Evolutionary conservation across 345 rosid species (phyloP).

Genomic region (Pugionium dolabratum): DNA sequence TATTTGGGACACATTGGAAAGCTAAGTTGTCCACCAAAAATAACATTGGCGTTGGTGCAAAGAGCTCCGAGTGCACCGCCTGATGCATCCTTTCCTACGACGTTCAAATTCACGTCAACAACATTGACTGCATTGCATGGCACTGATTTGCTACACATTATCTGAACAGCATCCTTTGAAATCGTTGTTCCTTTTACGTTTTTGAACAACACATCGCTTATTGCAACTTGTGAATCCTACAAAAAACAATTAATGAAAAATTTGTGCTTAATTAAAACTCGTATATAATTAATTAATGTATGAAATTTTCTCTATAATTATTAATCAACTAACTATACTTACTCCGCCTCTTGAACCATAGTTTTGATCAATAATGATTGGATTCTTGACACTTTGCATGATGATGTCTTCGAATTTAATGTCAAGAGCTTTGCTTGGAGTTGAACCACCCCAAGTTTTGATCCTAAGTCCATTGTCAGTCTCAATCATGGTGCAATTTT

Average conservation of each 20-base stretch:
- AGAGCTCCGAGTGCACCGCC: constrained; percentile 31
- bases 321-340: not conserved
- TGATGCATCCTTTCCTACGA: constrained; percentile 13
- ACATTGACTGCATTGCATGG: constrained; percentile 39
- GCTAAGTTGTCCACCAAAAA: constrained; percentile 34
- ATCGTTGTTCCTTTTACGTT: constrained; percentile 41
- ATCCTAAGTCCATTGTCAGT: constrained; percentile 43
- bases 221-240: constrained; percentile 33
- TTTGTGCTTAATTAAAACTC: no score
- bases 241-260: not conserved
- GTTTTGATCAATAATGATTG: constrained; percentile 45
- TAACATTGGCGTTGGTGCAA: constrained; percentile 27
- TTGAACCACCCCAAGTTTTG: constrained; percentile 44
- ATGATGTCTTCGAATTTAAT: constrained; percentile 31
- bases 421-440: constrained; percentile 20
- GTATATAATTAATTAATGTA: no score
- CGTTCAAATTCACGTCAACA: constrained; percentile 21
- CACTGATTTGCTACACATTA: constrained; percentile 34
- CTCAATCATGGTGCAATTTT: constrained; percentile 30
- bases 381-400: constrained; percentile 39
- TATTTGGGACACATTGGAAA: constrained; percentile 35
- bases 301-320: no score
- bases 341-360: constrained; percentile 46
- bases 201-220: constrained; percentile 37
- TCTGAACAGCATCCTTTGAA: constrained; percentile 29